phyloP scores from a whole-genome alignment of 495 filamentous ascomycete genomes.

The Chaetomium cochliodes region DNA sequence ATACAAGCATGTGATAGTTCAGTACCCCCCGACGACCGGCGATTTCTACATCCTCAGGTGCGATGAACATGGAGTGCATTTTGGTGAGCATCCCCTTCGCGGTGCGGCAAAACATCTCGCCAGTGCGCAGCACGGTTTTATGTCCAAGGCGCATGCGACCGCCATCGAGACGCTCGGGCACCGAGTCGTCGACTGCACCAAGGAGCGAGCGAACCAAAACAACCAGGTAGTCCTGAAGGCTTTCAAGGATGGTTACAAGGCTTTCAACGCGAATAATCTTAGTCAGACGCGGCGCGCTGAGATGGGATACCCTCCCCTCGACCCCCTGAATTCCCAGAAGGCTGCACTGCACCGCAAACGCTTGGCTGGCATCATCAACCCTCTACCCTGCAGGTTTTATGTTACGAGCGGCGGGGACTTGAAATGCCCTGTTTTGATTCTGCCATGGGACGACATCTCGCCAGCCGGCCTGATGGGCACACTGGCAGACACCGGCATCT shows the following conservation, averaged over 20 bases:
- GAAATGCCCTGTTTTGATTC: conserved; percentile 42
- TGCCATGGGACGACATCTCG: conserved; percentile 39
- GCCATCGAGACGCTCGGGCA: conserved; percentile 42
- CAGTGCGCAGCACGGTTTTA: conserved; percentile 36
- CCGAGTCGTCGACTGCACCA: conserved; percentile 36
- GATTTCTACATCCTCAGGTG: conserved; percentile 47
- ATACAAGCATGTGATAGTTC: conserved; percentile 44
- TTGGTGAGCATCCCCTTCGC: conserved; percentile 39
- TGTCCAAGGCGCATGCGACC: conserved; percentile 33
- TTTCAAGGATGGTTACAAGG: conserved; percentile 35
- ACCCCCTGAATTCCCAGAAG: conserved; percentile 1
- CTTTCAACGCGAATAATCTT: conserved; percentile 34
- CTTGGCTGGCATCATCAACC: conserved; percentile 19
- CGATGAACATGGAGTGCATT: conserved; percentile 44
- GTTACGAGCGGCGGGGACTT: conserved; percentile 27
- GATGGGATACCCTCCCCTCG: conserved; percentile 21
- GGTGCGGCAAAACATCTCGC: conserved; percentile 49
- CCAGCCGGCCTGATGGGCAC: conserved; percentile 36
- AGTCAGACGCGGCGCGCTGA: conserved; percentile 22
- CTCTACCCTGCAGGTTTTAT: conserved; percentile 35
- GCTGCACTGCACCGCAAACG: conserved; percentile 15
- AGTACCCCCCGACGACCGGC: conserved; percentile 31
- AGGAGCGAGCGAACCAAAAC: conserved; percentile 32
- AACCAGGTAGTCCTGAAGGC: conserved; percentile 36
- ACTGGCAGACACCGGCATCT: conserved; percentile 37